Percentiles rank a stretch among this genome's conserved stretches.
These are phyloP conservation scores for Osmozyma mogii DNA, from an alignment of 805 yeast genomes.

Conservation along the genomic window DNA sequence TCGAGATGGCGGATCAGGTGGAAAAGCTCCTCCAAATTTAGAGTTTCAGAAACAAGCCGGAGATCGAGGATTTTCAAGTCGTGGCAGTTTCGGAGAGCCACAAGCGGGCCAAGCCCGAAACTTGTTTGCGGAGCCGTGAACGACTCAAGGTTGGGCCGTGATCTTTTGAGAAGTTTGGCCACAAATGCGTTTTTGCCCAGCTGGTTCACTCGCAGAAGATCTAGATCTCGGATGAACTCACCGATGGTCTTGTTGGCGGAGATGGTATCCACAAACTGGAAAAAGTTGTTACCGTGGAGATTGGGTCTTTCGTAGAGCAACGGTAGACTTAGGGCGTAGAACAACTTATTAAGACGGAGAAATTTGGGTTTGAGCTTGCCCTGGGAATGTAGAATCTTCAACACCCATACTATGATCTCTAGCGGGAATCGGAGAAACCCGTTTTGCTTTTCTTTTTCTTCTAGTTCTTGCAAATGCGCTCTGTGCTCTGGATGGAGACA, in stretches of 20 bases:
- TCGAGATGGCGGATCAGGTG: slow-evolving; percentile 58
- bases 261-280: slow-evolving; percentile 62
- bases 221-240: slow-evolving; percentile 53
- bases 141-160: slow-evolving; percentile 52
- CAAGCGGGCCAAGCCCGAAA: slow-evolving; percentile 84
- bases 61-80: slow-evolving; percentile 62
- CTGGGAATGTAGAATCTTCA: slow-evolving; percentile 20
- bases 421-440: slow-evolving; percentile 23
- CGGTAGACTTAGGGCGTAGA: slow-evolving; percentile 57
- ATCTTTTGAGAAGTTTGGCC: slow-evolving; percentile 72
- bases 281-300: slow-evolving; percentile 61
- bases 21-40: slow-evolving; percentile 75
- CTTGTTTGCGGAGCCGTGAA: slow-evolving; percentile 93
- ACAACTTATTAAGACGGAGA: slow-evolving; percentile 51
- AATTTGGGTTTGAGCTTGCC: slow-evolving; percentile 38
- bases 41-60: slow-evolving; percentile 83
- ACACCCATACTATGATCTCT: slow-evolving; percentile 25
- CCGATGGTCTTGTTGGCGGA: slow-evolving; percentile 47
- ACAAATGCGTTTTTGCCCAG: slow-evolving; percentile 88
- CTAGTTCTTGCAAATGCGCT: slow-evolving; percentile 8
- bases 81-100: slow-evolving; percentile 68
- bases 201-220: slow-evolving; percentile 75
- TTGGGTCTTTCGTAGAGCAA: slow-evolving; percentile 57
- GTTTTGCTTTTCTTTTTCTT: slow-evolving; percentile 9
- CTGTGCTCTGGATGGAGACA: slow-evolving; percentile 20